Evolutionary conservation across 306 rosid genomes (phyloP), one percentile per base, ranked within the genome.

Genomic region (Cicer chorassanicum): DNA sequence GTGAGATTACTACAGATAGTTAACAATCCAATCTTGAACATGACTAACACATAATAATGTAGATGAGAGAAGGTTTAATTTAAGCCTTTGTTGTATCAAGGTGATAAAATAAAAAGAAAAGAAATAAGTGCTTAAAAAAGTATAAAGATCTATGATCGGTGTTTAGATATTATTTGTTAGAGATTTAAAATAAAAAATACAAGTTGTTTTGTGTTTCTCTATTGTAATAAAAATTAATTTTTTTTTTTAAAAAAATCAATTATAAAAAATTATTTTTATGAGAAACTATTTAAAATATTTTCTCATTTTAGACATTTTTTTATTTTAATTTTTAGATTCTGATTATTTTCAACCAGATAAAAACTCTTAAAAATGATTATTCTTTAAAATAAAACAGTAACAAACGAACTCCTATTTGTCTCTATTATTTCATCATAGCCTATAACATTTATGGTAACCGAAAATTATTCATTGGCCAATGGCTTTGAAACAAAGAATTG

Each of bases 391-490:
- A 29, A 29, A 3, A 3, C 36, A 4, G 36, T 29, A 29, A 29
- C 36, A 3, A 29, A 3, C 5, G 5, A 3, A 29, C 4, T 29
- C 36, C 36, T 3, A 34, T 50, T 19, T 19, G 5, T 15, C 56
- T 50, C 2, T 19, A 18, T 36, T 5, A 40, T 63, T 13, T 75
- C 50, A 38, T 13, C 71, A 48, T 46, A 62, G 46, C 51, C 45
- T 65, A 34, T 60, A 34, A 44, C 13, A 42, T 42, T 7, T 29
- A 5, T 45, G 36, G 56, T 43, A 24, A 41, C 6, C 3, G 53
- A 57, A 72, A 38, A 34, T 53, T 34, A 40, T 65, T 65, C 43
- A 45, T 51, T 64, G 50, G 79, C 39, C 43, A 42, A 21, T 66
- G 39, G 46, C 9, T 14, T 55, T 43, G 62, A 7, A 77, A 12